Conservation (phyloP, 2,329 filamentous ascomycete genomes). For the Trichoderma guizhouense region DNA sequence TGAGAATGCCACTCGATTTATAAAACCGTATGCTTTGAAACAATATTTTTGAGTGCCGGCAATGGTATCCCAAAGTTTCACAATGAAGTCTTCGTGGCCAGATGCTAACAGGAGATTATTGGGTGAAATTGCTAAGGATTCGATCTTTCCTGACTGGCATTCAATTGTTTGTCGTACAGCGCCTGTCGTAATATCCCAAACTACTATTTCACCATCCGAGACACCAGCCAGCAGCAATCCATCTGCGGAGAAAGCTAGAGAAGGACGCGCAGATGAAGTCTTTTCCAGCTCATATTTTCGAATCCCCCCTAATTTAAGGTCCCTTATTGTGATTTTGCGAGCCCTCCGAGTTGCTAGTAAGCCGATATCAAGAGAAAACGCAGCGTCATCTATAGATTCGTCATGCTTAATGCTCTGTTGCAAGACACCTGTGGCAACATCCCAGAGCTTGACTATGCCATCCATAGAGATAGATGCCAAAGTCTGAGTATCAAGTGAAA, state of each 20-base stretch:
- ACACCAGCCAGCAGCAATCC: neutral
- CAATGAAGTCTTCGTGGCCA: neutral
- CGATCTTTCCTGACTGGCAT: neutral
- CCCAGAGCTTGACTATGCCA: neutral
- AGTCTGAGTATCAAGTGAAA: neutral
- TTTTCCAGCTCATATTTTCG: rapidly evolving
- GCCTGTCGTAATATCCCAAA: neutral
- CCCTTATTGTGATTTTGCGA: neutral
- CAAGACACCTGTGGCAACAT: neutral
- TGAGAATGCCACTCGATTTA: neutral
- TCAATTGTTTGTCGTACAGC: neutral
- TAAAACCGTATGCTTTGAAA: neutral
- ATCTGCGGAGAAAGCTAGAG: neutral
- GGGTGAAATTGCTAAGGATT: neutral
- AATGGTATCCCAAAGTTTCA: neutral
- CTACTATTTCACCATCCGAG: neutral
- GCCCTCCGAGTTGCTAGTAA: neutral
- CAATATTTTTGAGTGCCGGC: neutral
- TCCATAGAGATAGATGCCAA: neutral
- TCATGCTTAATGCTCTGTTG: rapidly evolving
- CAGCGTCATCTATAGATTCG: rapidly evolving
- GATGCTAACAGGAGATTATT: neutral
- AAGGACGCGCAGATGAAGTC: neutral
- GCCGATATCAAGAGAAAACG: neutral
- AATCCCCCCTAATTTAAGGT: neutral